phyloP scores from a whole-genome alignment of 192 early-diverging fungal genomes.

The Podila horticola region DNA sequence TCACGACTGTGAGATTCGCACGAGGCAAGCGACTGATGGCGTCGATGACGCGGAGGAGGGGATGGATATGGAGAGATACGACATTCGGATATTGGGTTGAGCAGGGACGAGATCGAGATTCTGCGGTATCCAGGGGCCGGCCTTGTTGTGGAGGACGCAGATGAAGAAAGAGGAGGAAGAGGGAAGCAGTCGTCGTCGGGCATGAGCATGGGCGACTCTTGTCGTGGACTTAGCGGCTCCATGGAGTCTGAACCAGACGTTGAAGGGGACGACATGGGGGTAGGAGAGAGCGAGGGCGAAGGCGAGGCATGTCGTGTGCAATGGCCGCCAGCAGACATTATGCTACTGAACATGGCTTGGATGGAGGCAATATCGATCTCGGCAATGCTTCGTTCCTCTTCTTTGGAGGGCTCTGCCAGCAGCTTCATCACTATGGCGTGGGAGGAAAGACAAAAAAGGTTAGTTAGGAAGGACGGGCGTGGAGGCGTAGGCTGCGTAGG shows the following conservation, averaged over 20 bases:
- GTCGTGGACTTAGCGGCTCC: not conserved
- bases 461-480: not conserved
- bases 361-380: not conserved
- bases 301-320: not conserved
- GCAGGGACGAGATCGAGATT: not conserved
- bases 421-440: not conserved
- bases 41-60: not conserved
- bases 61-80: not conserved
- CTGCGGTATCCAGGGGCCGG: not conserved
- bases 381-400: not conserved
- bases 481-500: not conserved
- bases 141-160: not conserved
- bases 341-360: not conserved
- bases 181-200: not conserved
- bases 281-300: not conserved
- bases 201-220: not conserved
- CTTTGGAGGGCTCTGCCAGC: not conserved
- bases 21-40: not conserved
- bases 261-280: constrained; percentile 3
- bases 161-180: not conserved
- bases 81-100: not conserved
- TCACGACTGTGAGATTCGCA: not conserved
- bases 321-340: not conserved
- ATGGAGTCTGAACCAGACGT: not conserved
- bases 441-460: not conserved